Evolutionary conservation across 176 grass and related monocot genomes (phyloP).

Genomic region (Alopecurus myosuroides): DNA sequence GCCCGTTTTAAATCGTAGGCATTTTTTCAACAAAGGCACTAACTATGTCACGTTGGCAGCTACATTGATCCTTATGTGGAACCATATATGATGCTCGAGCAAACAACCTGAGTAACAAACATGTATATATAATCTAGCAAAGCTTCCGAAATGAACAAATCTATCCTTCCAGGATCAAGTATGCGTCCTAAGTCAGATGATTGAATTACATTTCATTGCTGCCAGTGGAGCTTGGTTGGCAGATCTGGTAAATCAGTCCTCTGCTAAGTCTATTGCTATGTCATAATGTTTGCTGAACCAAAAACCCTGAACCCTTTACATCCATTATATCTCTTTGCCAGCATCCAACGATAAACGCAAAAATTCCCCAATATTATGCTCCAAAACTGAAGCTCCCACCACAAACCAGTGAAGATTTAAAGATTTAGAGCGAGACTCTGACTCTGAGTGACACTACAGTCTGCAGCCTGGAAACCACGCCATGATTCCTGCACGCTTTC

Average conservation of each 20-base stretch:
- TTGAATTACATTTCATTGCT: neutral
- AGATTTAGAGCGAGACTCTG: neutral
- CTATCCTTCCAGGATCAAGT: neutral
- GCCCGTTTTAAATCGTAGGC: neutral
- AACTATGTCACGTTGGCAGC: neutral
- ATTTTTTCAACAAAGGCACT: neutral
- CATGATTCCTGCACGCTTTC: neutral
- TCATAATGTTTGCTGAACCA: neutral
- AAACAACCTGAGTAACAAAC: neutral
- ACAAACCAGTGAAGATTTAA: neutral
- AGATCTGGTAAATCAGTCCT: neutral
- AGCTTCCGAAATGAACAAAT: neutral
- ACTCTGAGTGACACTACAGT: neutral
- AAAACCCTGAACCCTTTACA: slow-evolving; percentile 9
- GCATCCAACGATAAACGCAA: neutral
- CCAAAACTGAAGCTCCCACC: neutral
- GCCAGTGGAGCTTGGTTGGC: neutral
- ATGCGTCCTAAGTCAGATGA: neutral
- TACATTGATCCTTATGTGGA: neutral
- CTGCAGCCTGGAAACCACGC: neutral
- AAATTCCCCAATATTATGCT: neutral
- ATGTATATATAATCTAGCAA: neutral
- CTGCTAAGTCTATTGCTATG: neutral
- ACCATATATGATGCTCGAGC: neutral
- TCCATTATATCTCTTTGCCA: neutral